These are phyloP conservation scores for Asparagopsis taxiformis DNA, from an alignment of 31 red algal genomes.

Conservation along the genomic window DNA sequence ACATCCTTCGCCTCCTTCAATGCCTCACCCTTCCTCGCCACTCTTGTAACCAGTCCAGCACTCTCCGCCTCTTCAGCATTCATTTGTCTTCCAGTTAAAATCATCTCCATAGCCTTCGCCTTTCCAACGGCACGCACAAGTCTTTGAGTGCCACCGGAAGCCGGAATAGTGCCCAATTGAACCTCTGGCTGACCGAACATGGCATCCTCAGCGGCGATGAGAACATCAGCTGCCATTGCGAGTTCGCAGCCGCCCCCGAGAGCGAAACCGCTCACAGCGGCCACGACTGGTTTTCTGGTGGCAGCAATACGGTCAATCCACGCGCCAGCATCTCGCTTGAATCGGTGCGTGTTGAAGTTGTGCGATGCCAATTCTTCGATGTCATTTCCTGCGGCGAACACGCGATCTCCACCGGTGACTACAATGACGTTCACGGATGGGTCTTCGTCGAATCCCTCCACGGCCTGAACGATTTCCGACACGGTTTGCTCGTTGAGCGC, in stretches of 20 bases:
- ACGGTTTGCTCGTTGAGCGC: slow-evolving; percentile 71
- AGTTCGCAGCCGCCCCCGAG: slow-evolving; percentile 97
- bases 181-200: slow-evolving; percentile 97
- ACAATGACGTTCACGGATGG: slow-evolving; percentile 83
- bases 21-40: slow-evolving; percentile 59
- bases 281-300: slow-evolving; percentile 78
- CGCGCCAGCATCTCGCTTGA: slow-evolving; percentile 48
- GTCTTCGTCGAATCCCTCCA: slow-evolving; percentile 71
- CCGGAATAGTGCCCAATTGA: slow-evolving; percentile 83
- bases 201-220: slow-evolving; percentile 82
- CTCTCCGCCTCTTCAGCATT: slow-evolving; percentile 82
- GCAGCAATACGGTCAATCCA: slow-evolving; percentile 64
- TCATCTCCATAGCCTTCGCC: slow-evolving; percentile 98
- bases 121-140: slow-evolving; percentile 93
- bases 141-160: slow-evolving; percentile 90
- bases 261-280: slow-evolving; percentile 94
- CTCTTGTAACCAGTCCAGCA: slow-evolving; percentile 81
- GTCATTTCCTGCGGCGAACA: slow-evolving; percentile 92
- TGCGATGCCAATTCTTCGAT: slow-evolving; percentile 79
- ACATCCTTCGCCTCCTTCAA: slow-evolving; percentile 73
- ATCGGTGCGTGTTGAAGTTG: slow-evolving; percentile 31
- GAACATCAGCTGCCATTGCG: slow-evolving; percentile 91
- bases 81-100: slow-evolving; percentile 90
- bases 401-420: slow-evolving; percentile 75
- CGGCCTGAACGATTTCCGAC: slow-evolving; percentile 72